Evolutionary conservation across 352 stramenopile genomes (phyloP).

Genomic region (Blastocystis sp.): DNA sequence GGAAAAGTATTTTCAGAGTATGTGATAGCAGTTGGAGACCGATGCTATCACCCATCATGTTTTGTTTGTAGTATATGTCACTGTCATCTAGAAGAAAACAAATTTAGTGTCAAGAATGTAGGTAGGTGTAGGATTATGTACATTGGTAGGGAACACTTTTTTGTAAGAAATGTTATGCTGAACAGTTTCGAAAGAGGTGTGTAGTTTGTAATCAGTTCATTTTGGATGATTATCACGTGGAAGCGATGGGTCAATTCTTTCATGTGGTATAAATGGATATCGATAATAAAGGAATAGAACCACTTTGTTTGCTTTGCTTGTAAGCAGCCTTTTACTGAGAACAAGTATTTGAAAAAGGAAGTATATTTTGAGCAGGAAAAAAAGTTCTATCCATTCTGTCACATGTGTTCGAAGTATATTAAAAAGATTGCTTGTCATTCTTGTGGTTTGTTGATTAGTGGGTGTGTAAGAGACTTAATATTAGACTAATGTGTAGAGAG

Average conservation of each 20-base stretch:
- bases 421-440: neutral
- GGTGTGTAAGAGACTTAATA: neutral
- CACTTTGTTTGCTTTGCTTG: constrained; percentile 51
- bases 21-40: neutral
- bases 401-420: neutral
- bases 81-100: neutral
- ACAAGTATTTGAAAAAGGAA: constrained; percentile 11
- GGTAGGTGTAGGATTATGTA: neutral
- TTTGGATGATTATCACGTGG: constrained; percentile 18
- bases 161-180: neutral
- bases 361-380: neutral
- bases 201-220: neutral
- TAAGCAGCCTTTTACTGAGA: constrained; percentile 23
- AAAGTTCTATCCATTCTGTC: neutral
- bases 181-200: neutral
- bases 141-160: neutral
- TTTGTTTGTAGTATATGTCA: neutral
- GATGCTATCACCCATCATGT: neutral
- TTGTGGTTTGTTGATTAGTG: neutral
- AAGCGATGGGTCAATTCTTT: constrained; percentile 48
- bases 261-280: neutral
- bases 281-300: constrained; percentile 13
- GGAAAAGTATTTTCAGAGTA: constrained; percentile 10
- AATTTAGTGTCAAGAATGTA: constrained; percentile 12
- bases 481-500: constrained; percentile 1